Evolutionary conservation across 768 basidiomycete genomes (phyloP), one percentile per base, ranked within the genome.

Genomic region (Auricularia sp.): DNA sequence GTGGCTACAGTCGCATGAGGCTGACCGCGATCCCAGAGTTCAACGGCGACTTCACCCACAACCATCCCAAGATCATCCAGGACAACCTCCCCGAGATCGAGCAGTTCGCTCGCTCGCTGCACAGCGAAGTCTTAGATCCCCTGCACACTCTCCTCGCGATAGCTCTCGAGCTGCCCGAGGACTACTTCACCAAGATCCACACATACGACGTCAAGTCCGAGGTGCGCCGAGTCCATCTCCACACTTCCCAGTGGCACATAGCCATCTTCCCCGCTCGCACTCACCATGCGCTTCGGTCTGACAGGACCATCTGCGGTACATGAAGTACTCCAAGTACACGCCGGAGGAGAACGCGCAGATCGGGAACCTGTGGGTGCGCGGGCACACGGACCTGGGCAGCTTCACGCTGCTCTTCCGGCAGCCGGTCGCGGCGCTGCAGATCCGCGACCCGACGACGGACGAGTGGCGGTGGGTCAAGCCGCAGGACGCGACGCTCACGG

Each of bases 391-490:
- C 66, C 74, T 83, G 36, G 81, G 81, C 33, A 77, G 76, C 63
- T 76, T 80, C 70, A 84, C 83, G 18, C 73, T 84, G 3, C 77
- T 84, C 47, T 83, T 83, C 77, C 75, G 79, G 11, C 83, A 83
- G 70, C 83, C 83, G 16, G 80, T 84, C 56, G 79, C 82, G 0
- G 81, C 78, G 3, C 76, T 84, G 16, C 83, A 84, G 70, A 81
- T 84, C 71, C 72, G 75, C 61, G 78, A 79, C 67, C 77, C 74
- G 66, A 59, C 69, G n/a, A 80, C 79, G 1, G 77, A 78, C 33
- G 75, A 79, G 64, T 84, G 82, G 82, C 80, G 80, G 67, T 83
- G 78, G 78, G 82, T 80, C 54, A 82, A 81, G 71, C 80, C 80
- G 12, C 77, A 79, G 65, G 74, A 81, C 66, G 77, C 74, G 23